Evolutionary conservation across 2,329 filamentous ascomycete species (phyloP).

Genomic region (Diaporthe vaccinii): DNA sequence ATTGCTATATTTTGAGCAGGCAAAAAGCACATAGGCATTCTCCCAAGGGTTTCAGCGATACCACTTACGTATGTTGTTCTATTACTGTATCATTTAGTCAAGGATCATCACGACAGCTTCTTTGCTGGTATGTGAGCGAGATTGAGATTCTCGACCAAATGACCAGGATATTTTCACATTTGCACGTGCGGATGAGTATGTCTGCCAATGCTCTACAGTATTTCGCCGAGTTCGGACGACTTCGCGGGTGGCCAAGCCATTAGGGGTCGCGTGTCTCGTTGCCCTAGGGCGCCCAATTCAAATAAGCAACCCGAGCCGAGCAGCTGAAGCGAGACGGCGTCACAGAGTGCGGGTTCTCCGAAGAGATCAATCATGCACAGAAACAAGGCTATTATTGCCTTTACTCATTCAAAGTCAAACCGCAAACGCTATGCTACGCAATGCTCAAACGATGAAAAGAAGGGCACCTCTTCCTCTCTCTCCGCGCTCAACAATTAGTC

Average conservation of each 20-base stretch:
- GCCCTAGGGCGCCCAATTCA: not conserved
- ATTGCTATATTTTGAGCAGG: conserved; percentile 2
- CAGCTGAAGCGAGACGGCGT: not conserved
- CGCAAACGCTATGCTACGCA: conserved; percentile 1
- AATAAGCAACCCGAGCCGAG: not conserved
- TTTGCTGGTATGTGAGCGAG: not conserved
- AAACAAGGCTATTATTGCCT: not conserved
- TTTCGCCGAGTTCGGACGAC: not conserved
- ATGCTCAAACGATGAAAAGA: not conserved
- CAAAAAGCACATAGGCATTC: conserved; percentile 16
- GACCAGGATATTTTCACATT: not conserved
- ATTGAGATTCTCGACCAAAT: not conserved
- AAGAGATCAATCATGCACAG: not conserved
- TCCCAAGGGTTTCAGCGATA: conserved; percentile 28
- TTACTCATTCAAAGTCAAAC: not conserved
- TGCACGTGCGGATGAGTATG: not conserved
- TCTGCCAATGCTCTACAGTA: too few species aligned
- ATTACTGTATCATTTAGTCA: conserved; percentile 14
- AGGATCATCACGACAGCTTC: not conserved
- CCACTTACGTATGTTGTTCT: conserved; percentile 6
- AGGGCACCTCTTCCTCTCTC: not conserved
- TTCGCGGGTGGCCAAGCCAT: not conserved
- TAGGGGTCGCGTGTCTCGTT: not conserved
- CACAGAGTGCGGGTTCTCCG: not conserved
- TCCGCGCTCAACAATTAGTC: not conserved